A percentile compares a stretch with the other conserved stretches of the same genome.
phyloP scores from a whole-genome alignment of 2,329 filamentous ascomycete species.

The Epichloe bromicola region DNA sequence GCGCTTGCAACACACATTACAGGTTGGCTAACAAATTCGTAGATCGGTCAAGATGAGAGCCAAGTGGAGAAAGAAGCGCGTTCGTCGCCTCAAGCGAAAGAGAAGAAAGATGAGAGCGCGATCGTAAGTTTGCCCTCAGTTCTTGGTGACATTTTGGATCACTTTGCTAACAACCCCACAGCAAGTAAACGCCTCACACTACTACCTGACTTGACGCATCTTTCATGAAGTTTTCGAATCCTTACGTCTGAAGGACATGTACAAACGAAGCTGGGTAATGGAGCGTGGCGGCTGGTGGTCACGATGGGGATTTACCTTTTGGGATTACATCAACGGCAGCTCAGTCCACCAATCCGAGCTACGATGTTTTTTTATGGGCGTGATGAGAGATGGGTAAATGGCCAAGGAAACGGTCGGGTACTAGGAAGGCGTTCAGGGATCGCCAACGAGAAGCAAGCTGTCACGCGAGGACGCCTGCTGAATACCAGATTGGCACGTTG shows the following conservation, averaged over 20 bases:
- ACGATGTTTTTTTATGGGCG: constrained; percentile 12
- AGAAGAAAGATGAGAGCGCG: constrained; percentile 99
- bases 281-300: constrained; percentile 4
- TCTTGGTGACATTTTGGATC: not conserved
- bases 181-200: constrained; percentile 56
- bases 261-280: constrained; percentile 12
- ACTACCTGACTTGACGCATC: constrained; percentile 41
- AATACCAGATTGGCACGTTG: constrained; percentile 11
- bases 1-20: not conserved
- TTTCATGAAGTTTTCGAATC: constrained; percentile 25
- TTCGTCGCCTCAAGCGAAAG: constrained; percentile 98
- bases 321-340: constrained; percentile 3
- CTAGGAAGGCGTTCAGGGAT: constrained; percentile 16
- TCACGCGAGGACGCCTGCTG: constrained; percentile 14
- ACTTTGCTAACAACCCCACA: constrained; percentile 26
- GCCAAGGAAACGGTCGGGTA: constrained; percentile 21
- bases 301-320: constrained; percentile 12
- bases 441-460: constrained; percentile 15
- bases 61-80: constrained; percentile 99
- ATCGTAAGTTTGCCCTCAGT: constrained; percentile 54
- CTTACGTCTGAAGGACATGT: constrained; percentile 17
- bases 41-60: constrained; percentile 61
- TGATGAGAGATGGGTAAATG: constrained; percentile 19
- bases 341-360: constrained; percentile 6
- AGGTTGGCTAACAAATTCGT: not conserved